phyloP scores from a whole-genome alignment of 768 basidiomycete species.

The Suillus weaverae region DNA sequence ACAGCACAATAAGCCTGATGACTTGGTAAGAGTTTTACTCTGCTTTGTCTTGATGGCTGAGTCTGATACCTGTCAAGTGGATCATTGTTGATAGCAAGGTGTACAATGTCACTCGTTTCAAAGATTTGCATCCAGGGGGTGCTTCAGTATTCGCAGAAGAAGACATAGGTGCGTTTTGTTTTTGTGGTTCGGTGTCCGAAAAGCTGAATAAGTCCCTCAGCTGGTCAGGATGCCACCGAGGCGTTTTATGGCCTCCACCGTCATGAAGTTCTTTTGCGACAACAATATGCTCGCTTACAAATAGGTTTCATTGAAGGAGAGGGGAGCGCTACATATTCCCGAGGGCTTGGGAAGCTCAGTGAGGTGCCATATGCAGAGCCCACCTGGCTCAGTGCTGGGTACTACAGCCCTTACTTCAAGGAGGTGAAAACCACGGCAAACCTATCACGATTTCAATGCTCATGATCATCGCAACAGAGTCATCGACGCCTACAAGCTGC shows the following conservation, averaged over 20 bases:
- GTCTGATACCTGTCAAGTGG: constrained; percentile 50
- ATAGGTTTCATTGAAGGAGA: constrained; percentile 66
- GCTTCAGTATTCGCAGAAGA: constrained; percentile 66
- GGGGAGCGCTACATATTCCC: constrained; percentile 47
- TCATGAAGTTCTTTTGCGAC: constrained; percentile 65
- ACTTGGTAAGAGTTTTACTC: constrained; percentile 49
- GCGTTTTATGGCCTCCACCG: constrained; percentile 79
- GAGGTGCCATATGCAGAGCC: constrained; percentile 80
- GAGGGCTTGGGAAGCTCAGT: constrained; percentile 54
- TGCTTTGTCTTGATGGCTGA: not conserved
- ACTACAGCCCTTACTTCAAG: constrained; percentile 72
- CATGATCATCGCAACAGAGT: constrained; percentile 45
- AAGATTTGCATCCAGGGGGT: constrained; percentile 81
- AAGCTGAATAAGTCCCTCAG: constrained; percentile 28
- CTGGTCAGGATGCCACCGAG: constrained; percentile 78
- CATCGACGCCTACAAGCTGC: constrained; percentile 43
- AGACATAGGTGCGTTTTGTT: constrained; percentile 60
- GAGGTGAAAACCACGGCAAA: constrained; percentile 44
- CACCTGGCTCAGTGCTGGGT: constrained; percentile 67
- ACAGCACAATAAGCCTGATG: constrained; percentile 78
- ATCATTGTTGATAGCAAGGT: constrained; percentile 82
- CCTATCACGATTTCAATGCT: not conserved
- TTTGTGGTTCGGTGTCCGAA: not conserved
- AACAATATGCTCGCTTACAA: constrained; percentile 63
- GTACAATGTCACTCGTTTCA: constrained; percentile 79